phyloP scores from a whole-genome alignment of 2,329 filamentous ascomycete species.

The Davidsoniella virescens region DNA sequence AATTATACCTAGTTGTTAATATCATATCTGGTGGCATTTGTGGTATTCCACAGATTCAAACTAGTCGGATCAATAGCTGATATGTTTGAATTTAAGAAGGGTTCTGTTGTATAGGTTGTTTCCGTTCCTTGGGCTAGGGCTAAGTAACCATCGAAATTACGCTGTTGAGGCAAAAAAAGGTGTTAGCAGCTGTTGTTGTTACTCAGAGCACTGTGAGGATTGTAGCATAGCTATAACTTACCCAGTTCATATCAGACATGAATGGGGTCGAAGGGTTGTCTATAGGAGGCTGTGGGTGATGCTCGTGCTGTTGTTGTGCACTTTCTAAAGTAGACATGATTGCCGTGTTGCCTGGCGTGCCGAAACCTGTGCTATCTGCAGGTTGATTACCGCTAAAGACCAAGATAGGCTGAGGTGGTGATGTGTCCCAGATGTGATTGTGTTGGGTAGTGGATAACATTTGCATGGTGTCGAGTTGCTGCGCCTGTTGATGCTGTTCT shows the following conservation, averaged over 20 bases:
- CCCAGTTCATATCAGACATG: not conserved
- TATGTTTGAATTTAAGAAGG: not conserved
- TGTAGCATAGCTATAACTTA: not conserved
- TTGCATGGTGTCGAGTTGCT: not conserved
- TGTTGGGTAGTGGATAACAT: too few relatives aligned
- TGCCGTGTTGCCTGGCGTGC: not conserved
- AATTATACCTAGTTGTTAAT: too few relatives aligned
- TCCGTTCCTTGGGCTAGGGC: conserved; percentile 2
- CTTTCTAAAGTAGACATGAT: not conserved
- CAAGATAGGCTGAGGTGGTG: not conserved
- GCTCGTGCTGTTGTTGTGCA: not conserved
- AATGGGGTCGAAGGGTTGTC: not conserved
- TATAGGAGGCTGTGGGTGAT: not conserved
- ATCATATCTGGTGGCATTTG: too few relatives aligned
- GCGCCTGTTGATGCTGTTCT: not conserved
- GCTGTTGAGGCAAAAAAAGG: not conserved
- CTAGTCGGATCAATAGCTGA: not conserved
- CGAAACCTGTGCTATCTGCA: not conserved
- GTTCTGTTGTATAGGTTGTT: not conserved
- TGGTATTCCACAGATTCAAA: too few relatives aligned
- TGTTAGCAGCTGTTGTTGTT: too few relatives aligned
- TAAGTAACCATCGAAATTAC: conserved; percentile 2
- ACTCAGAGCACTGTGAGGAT: too few relatives aligned
- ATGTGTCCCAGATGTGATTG: not conserved
- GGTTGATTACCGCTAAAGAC: not conserved